Conservation (phyloP, 495 filamentous ascomycete species). For the Ascodesmis nigricans region DNA sequence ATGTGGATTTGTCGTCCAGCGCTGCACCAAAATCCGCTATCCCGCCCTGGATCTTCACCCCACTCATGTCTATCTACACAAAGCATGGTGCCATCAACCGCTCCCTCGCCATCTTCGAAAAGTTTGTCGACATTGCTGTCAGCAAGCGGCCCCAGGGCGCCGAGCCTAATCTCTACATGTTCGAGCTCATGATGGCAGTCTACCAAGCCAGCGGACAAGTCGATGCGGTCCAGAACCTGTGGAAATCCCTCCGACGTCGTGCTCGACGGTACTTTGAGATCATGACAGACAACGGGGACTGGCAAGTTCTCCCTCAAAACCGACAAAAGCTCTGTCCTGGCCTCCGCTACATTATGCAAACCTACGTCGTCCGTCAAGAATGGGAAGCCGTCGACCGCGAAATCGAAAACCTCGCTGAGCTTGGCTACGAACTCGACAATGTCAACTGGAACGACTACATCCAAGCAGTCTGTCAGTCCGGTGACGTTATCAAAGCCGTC, state of each 20-base stretch:
- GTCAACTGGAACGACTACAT: constrained; percentile 20
- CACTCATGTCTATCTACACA: constrained; percentile 18
- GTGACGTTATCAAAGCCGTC: constrained; percentile 10
- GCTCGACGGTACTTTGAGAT: constrained; percentile 1
- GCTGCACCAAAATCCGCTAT: constrained; percentile 16
- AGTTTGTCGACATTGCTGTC: constrained; percentile 10
- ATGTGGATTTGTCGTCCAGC: constrained; percentile 16
- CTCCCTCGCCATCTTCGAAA: constrained; percentile 7
- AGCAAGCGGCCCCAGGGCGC: constrained; percentile 10
- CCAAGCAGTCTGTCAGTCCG: constrained; percentile 11
- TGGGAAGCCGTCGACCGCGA: constrained; percentile 5
- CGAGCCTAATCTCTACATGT: constrained; percentile 16
- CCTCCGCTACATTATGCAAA: constrained; percentile 15
- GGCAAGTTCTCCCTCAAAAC: constrained; percentile 5
- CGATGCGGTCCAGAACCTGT: constrained; percentile 10
- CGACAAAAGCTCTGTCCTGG: constrained; percentile 9
- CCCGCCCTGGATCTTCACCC: constrained; percentile 21
- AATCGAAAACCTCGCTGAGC: constrained; percentile 7
- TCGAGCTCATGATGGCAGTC: constrained; percentile 17
- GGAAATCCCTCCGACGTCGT: constrained; percentile 8
- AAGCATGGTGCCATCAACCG: constrained; percentile 10
- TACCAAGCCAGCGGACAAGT: constrained; percentile 11
- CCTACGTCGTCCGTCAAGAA: constrained; percentile 8
- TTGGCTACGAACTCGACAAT: constrained; percentile 20
- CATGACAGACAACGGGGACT: background rate